These are phyloP conservation scores for Stropharia rugosoannulata DNA, from an alignment of 768 basidiomycete species.

Conservation along the genomic window DNA sequence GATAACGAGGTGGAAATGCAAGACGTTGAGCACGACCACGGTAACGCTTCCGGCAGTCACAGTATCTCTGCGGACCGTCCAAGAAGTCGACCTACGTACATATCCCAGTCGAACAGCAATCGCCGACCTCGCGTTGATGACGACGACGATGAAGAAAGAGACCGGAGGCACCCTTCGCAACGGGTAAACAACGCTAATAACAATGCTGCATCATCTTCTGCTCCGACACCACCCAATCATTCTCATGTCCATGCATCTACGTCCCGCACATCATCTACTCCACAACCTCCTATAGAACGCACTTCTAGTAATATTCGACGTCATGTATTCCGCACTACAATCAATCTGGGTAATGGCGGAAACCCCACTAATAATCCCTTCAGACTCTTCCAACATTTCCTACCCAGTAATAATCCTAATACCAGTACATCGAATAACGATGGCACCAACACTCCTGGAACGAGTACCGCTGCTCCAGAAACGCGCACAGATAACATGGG, in stretches of 20 bases:
- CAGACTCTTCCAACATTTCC: conserved; percentile 15
- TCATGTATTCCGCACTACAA: conserved; percentile 7
- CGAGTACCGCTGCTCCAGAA: background rate
- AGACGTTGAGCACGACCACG: conserved; percentile 17
- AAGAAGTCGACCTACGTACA: background rate
- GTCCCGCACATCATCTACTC: background rate
- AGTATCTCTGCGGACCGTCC: no score
- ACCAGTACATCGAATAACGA: conserved; percentile 5
- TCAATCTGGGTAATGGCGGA: conserved; percentile 8
- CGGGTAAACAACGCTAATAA: conserved; percentile 35
- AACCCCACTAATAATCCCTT: conserved; percentile 8
- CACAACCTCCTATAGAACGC: conserved; percentile 1
- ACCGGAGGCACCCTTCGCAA: conserved; percentile 65
- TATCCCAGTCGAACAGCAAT: conserved; percentile 18
- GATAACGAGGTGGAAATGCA: conserved; percentile 30
- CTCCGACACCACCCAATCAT: conserved; percentile 11
- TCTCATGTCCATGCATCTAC: conserved; percentile 5
- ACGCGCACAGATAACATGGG: background rate
- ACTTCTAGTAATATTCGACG: conserved; percentile 5
- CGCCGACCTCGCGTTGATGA: conserved; percentile 61
- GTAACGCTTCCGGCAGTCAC: no score
- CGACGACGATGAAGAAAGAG: conserved; percentile 59
- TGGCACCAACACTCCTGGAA: background rate
- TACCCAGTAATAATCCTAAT: conserved; percentile 8
- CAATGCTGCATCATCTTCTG: conserved; percentile 13